phyloP scores from a whole-genome alignment of 345 rosid species.

The Isatis tinctoria region DNA sequence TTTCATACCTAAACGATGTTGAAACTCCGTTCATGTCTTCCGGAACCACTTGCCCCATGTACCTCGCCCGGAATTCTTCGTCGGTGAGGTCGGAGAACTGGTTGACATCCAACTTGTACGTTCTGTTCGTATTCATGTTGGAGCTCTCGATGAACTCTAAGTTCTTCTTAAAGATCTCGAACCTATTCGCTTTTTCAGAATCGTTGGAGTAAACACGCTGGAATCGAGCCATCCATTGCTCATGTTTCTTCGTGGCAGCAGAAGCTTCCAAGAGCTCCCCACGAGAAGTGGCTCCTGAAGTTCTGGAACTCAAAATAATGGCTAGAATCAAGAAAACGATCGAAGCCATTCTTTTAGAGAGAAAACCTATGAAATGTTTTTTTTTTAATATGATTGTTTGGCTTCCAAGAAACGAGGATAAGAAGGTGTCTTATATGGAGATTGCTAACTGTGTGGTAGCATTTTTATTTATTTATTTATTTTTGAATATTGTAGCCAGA shows the following conservation, averaged over 20 bases:
- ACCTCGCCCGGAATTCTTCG: slow-evolving; percentile 40
- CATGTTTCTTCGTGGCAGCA: slow-evolving; percentile 29
- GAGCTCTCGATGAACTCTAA: slow-evolving; percentile 36
- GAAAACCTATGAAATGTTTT: neutral
- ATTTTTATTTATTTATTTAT: too few relatives aligned
- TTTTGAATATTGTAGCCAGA: too few relatives aligned
- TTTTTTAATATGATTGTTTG: neutral
- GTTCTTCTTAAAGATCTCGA: slow-evolving; percentile 42
- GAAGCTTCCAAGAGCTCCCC: slow-evolving; percentile 26
- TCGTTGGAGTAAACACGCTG: slow-evolving; percentile 27
- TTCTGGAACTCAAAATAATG: neutral
- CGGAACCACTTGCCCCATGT: slow-evolving; percentile 30
- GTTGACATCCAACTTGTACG: slow-evolving; percentile 38
- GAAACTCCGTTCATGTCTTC: neutral
- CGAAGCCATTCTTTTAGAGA: neutral
- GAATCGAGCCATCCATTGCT: slow-evolving; percentile 40
- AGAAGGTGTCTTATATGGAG: slow-evolving; percentile 6
- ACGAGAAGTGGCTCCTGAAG: slow-evolving; percentile 16
- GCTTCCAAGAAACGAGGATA: neutral
- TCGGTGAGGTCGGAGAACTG: slow-evolving; percentile 47
- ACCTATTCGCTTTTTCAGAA: slow-evolving; percentile 35
- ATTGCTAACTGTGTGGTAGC: neutral
- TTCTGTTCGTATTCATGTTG: slow-evolving; percentile 26
- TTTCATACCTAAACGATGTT: slow-evolving; percentile 19
- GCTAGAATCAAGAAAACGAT: slow-evolving; percentile 1